Base-by-base conservation (phyloP, 805 yeast species). In the Teunomyces barrocoloradensis region DNA sequence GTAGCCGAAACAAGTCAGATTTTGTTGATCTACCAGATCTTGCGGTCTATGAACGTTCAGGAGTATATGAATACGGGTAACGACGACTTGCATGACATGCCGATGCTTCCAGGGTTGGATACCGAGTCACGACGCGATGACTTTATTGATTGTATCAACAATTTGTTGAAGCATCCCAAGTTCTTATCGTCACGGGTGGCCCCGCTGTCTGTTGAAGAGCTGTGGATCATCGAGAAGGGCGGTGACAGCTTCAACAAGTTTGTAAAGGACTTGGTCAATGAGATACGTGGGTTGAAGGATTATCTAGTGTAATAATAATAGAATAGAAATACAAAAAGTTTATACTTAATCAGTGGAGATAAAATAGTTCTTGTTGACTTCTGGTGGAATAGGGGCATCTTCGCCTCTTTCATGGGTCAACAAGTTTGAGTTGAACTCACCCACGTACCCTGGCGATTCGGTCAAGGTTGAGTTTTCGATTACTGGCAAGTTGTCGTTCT, bases 141-240 rank as follows among this genome's bases (percentile, higher is more conserved):
- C 21, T 76, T 91, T 51, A 69, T 74, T 3, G 80, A 75, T 37
- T 80, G 85, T 9, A 67, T 90, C 47, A 85, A 80, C 46, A 87
- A 89, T 54, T 73, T 91, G 35, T 73, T 89, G 51, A 84, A 91
- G 23, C 97, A 91, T 65, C 96, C 96, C 11, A 89, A 89, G 63
- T 90, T 83, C 55, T 69, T 91, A 51, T 77, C 87, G 4, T 79
- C 91, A 5, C 71, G 94, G 54, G 75, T 87, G 3, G 73, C 78
- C 2, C 80, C 91, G 2, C 77, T 84, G 2, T 78, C 84, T 10
- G 42, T 71, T 2, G 92, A 86, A 41, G 94, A 87, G 54, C 86
- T 81, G 56, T 73, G 78, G 35, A 53, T 79, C 6, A 64, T 81
- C 33, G 84, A 81, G 46, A 69, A 69, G 32, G 82, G 78, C 3